Percentiles rank a stretch among this genome's conserved stretches.
Conservation (phyloP, 768 basidiomycete species). For the Amanita muscaria region DNA sequence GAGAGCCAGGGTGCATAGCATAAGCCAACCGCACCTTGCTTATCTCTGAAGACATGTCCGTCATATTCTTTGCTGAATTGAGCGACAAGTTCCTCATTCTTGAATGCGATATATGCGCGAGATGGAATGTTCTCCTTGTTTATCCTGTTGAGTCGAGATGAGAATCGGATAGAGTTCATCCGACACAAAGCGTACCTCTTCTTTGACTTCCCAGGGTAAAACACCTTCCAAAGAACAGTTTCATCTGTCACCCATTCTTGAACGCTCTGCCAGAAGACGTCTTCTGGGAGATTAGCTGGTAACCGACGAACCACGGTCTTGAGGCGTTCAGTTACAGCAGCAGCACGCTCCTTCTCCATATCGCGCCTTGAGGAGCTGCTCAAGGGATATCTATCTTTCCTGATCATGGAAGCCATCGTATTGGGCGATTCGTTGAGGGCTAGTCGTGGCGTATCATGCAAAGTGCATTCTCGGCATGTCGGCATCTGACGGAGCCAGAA, state of each 20-base stretch:
- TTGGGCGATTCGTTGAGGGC: no score
- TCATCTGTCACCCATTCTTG: slow-evolving; percentile 76
- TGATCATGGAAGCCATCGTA: slow-evolving; percentile 8
- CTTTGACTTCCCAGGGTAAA: slow-evolving; percentile 57
- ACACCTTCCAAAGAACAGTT: slow-evolving; percentile 57
- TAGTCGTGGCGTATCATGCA: no score
- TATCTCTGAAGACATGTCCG: slow-evolving; percentile 87
- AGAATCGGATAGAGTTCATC: background rate
- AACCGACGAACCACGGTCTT: slow-evolving; percentile 85
- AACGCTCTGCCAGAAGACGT: slow-evolving; percentile 90
- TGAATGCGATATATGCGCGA: slow-evolving; percentile 90
- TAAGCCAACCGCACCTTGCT: slow-evolving; percentile 49
- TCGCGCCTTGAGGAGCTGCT: slow-evolving; percentile 27
- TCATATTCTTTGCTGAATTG: slow-evolving; percentile 79
- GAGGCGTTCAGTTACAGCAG: slow-evolving; percentile 43
- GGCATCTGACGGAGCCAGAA: no score
- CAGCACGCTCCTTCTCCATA: slow-evolving; percentile 23
- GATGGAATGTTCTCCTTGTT: slow-evolving; percentile 83
- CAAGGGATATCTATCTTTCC: slow-evolving; percentile 17
- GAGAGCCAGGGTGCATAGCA: slow-evolving; percentile 15
- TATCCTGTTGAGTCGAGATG: slow-evolving; percentile 35
- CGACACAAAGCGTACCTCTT: slow-evolving; percentile 42
- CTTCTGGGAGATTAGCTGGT: slow-evolving; percentile 88
- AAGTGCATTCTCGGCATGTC: no score
- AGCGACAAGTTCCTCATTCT: slow-evolving; percentile 59